Base-by-base conservation (phyloP, 1,284 basidiomycete species). In the Cryptococcus neoformans region DNA sequence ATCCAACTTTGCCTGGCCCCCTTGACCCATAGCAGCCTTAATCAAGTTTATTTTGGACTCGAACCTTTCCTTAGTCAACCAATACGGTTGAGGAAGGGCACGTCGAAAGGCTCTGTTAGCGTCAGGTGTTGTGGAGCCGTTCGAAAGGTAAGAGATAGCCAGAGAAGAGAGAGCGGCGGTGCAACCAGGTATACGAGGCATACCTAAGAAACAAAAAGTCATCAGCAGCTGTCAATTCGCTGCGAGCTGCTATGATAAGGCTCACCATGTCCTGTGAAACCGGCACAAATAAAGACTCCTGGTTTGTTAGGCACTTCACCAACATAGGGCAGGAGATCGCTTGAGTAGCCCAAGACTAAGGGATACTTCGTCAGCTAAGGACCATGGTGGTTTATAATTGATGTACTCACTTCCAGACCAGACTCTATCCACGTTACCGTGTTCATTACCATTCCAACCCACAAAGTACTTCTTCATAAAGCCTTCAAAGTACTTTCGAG, bases 251-350 rank as follows among this genome's bases (percentile, higher is more conserved):
- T 28, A 10, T 4, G n/a, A 9, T 8, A 11, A 14, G 5, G 62
- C 68, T 40, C 40, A 66, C 68, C 68, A 51, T 70, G 68, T 9
- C 66, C 68, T n/a, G 65, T 66, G 55, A 68, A 70, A 10, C 68
- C 68, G 17, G 68, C 68, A 40, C 56, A 59, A 46, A 69, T 52
- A 46, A 63, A 66, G 35, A 69, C 60, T 21, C 68, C 68, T 8
- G 55, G 55, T 35, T 57, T 54, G 4, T 59, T 57, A 5, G 68
- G 68, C 7, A 59, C 54, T 37, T 64, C 53, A 3, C 68, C 66
- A 0, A 70, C 56, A 38, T 60, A 66, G 6, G 66, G 68, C 12
- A 61, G 49, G n/a, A 65, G 53, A 39, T 70, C 68, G 37, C 53
- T 57, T 39, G 68, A 68, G 55, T 70, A 70, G 21, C 66, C 66